Evolutionary conservation across 2,329 filamentous ascomycete species (phyloP), one percentile per base, ranked within the genome.

Genomic region (Trichoderma koningii): DNA sequence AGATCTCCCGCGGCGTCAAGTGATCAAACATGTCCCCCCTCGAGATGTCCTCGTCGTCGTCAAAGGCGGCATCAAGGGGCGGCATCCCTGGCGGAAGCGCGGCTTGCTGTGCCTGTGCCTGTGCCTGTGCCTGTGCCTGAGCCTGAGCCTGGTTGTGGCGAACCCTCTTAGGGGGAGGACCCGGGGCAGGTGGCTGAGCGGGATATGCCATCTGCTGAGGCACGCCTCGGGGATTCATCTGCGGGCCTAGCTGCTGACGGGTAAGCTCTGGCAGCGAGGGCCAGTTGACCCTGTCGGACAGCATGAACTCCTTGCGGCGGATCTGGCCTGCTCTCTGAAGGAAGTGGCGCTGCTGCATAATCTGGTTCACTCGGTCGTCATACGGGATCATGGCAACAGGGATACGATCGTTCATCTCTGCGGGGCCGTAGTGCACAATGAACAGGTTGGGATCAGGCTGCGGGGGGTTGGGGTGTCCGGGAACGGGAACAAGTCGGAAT

Each of bases 241-340:
- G 74, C 63, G 83, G 73, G 70, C 81, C 81, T 78, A 87, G 77
- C 67, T 83, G 80, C 74, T 87, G 77, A 38, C 77, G 75, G 3
- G 76, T 77, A n/a, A 77, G 78, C 63, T 82, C 83, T 51, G 87
- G 87, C 66, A 98, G 89, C 26, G 88, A 88, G 3, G 95, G 94
- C 93, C 94, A 98, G 78, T 92, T 96, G 69, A 87, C 85, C 47
- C 92, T 87, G 77, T 98, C 95, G 56, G 91, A 88, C 21, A 98
- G 83, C 89, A 97, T 96, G 74, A 98, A 98, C 72, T 97, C 93
- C 74, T 97, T 96, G 70, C 92, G 89, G 65, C 89, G 85, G 51
- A 97, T 88, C 71, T 93, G 90, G 7, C 93, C 94, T 69, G 91
- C 90, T 63, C 82, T 84, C 77, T 90, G 88, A 78, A 81, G 91